Conservation (phyloP, 2,329 filamentous ascomycete genomes). For the Penicillium hordei region DNA sequence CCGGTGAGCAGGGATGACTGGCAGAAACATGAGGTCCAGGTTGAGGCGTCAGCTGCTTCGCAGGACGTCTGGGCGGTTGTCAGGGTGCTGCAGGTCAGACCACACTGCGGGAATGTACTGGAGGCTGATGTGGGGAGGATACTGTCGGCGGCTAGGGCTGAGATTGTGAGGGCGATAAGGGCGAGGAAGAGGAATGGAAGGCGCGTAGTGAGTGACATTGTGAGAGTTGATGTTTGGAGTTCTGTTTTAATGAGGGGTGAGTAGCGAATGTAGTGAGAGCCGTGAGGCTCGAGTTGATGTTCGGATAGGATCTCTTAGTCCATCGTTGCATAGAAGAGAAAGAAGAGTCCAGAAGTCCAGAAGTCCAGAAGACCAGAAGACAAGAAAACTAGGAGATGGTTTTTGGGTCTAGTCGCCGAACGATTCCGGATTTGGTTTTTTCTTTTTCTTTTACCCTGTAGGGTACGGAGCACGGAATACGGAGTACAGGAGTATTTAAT, state of each 20-base stretch:
- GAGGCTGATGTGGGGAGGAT: conserved; percentile 40
- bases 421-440: conserved; percentile 4
- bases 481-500: too few species aligned
- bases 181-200: not conserved
- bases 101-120: conserved; percentile 61
- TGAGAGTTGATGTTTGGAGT: not conserved
- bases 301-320: not conserved
- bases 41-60: conserved; percentile 49
- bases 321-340: not conserved
- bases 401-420: conserved; percentile 8
- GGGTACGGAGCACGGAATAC: too few species aligned
- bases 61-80: conserved; percentile 72
- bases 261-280: conserved; percentile 3
- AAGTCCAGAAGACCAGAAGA: too few species aligned
- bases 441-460: too few species aligned
- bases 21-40: conserved; percentile 74
- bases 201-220: conserved; percentile 7
- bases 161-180: conserved; percentile 23
- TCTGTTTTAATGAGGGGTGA: not conserved
- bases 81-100: conserved; percentile 58
- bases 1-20: conserved; percentile 58
- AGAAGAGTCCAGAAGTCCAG: not conserved
- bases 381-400: not conserved
- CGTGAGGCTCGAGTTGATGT: not conserved
- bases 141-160: conserved; percentile 25